phyloP scores from a whole-genome alignment of 129 eudicot species.

The Arctium lappa region DNA sequence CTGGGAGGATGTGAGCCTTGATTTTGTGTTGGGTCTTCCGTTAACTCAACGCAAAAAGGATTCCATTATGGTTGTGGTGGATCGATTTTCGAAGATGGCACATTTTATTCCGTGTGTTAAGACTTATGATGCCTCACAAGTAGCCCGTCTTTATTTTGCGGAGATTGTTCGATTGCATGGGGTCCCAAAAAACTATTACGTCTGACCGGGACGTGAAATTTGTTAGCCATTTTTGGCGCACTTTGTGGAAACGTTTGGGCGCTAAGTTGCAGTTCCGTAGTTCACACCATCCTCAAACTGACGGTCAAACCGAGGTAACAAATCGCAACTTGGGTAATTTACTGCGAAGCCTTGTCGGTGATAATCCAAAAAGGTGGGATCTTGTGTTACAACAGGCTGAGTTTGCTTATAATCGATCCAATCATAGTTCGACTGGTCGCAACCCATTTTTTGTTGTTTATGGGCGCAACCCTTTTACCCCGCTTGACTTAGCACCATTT shows the following conservation, averaged over 20 bases:
- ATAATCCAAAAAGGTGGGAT: not conserved
- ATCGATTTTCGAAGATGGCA: constrained; percentile 11
- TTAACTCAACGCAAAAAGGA: not conserved
- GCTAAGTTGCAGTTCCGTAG: not conserved
- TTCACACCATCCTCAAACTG: not conserved
- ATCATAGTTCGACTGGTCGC: not conserved
- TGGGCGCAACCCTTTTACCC: constrained; percentile 11
- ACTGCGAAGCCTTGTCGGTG: not conserved
- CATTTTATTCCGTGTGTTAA: constrained; percentile 10
- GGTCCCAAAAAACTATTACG: not conserved
- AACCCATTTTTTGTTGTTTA: constrained; percentile 12
- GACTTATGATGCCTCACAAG: not conserved
- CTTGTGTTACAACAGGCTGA: not conserved
- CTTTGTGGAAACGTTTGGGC: not conserved
- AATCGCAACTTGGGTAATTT: not conserved
- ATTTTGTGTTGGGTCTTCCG: constrained; percentile 17
- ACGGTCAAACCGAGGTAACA: not conserved
- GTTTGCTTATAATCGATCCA: constrained; percentile 5
- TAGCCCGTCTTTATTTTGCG: not conserved
- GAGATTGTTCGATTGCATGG: not conserved
- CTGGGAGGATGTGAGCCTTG: not conserved
- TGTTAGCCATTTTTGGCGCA: constrained; percentile 3
- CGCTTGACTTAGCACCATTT: not conserved
- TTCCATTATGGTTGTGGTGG: constrained; percentile 17
- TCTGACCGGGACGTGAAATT: constrained; percentile 5